Base-by-base conservation (phyloP, 2,329 filamentous ascomycete species). In the Trichoderma breve region DNA sequence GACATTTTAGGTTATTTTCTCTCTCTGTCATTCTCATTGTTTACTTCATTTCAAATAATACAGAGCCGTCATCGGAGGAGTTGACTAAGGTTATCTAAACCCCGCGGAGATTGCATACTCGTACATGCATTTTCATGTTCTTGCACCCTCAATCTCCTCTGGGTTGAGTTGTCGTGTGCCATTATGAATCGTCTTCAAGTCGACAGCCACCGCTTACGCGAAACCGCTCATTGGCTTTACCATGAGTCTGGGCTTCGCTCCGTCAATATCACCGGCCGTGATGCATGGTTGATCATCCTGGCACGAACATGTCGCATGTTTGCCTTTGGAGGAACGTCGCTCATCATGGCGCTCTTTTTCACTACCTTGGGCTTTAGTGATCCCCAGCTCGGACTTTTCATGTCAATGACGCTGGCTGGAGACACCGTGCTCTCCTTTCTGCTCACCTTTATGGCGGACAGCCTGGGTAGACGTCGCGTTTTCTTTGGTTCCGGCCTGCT, bases 281-380 rank as follows among this genome's bases (percentile, higher is more conserved):
- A 89, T 81, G 86, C 86, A 64, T 85, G 82, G 76, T 81, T 89
- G 55, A 83, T 89, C 76, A 89, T 90, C 74, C 72, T 86, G 51
- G 82, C 83, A 6, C 81, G 88, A 28, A 81, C 81, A 30, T 83
- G 81, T 72, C 89, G 89, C 69, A 87, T 91, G 80, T 88, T 91
- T 74, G 88, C 89, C n/a, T 91, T 90, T 73, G 89, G 89, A 62
- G 86, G 87, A 70, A 86, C 85, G 24, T 86, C 88, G 0, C 83
- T 91, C 58, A 87, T 90, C 66, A 83, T 91, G 58, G 89, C 88
- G 12, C 86, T 89, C 18, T 91, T 90, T 77, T 86, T 91, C 65
- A 84, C 86, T 7, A 84, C 85, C 24, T 79, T 91, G 14, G 80
- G 82, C 0, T 85, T 90, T 69, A 83, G 88, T 0, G 89, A 91